A percentile compares a stretch with the other conserved stretches of the same genome.
phyloP scores from a whole-genome alignment of 148 eudicot genomes.

The Cornus florida region DNA sequence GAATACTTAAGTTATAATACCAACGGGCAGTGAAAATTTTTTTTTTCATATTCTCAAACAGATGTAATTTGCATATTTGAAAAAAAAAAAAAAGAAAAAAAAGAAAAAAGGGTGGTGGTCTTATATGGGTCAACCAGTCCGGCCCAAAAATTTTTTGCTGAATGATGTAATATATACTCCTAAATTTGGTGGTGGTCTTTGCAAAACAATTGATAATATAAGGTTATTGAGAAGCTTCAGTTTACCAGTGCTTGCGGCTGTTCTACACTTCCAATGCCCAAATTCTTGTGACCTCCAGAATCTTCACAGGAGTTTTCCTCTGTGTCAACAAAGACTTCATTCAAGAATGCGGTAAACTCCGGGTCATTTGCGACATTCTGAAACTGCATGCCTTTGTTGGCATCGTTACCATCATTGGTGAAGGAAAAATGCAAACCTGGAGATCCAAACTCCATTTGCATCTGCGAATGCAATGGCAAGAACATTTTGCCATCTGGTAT shows the following conservation, averaged over 20 bases:
- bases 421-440: constrained; percentile 17
- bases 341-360: constrained; percentile 46
- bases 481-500: constrained; percentile 35
- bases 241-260: constrained; percentile 34
- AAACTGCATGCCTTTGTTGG: constrained; percentile 28
- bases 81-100: too few species aligned
- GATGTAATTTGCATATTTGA: too few species aligned
- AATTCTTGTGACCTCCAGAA: constrained; percentile 15
- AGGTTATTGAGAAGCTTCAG: background rate
- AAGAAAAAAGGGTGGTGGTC: too few species aligned
- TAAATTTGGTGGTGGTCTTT: background rate
- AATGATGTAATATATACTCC: background rate
- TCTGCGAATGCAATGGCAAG: constrained; percentile 39
- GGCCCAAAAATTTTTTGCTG: too few species aligned
- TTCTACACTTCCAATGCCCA: constrained; percentile 21
- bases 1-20: too few species aligned
- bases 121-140: too few species aligned
- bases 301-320: constrained; percentile 31
- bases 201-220: background rate
- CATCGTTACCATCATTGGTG: constrained; percentile 26
- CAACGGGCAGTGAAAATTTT: too few species aligned
- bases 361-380: constrained; percentile 36
- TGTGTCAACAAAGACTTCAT: constrained; percentile 34
- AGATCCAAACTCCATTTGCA: constrained; percentile 37
- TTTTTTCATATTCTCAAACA: too few species aligned